Evolutionary conservation across 768 basidiomycete species (phyloP), one percentile per base, ranked within the genome.

Genomic region (Russula abietina): DNA sequence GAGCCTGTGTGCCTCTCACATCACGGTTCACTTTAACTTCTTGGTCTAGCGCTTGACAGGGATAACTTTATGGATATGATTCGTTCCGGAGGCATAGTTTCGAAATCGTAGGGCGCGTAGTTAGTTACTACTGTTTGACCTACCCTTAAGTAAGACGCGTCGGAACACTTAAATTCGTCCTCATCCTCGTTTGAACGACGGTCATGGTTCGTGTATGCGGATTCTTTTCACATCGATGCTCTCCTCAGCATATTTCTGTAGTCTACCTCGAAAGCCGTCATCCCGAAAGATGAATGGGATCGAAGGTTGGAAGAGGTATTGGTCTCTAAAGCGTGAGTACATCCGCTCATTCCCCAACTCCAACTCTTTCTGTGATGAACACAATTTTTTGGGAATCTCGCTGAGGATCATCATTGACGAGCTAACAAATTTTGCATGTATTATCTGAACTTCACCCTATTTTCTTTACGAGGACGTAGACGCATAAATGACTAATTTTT

Each of bases 321-420:
- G 62, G 84, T 95, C 48, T 81, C 89, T 33, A 96, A 96, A 80
- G 77, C 85, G 95, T 98, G 83, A 87, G 93, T 88, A 55, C 28
- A 14, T 17, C 26, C 57, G 59, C 53, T 60, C 64, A 55, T 49
- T 8, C 38, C 6, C 38, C 38, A 1, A 38, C 38, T 12, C 1
- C 16, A 16, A 24, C 55, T n/a, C 73, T 75, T 72, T 70, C 52
- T 73, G 77, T 73, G 87, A 89, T 89, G 87, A 89, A 74, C 78
- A 76, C 81, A 74, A 11, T n/a, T 2, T 72, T 74, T 87, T 98
- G 95, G 96, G 96, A 99, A 98, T 98, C 96, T 98, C 96, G 94
- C 96, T 88, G 93, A 92, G 75, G 65, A 70, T 74, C 72, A 51
- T 52, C 70, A 67, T 78, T 85, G 88, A 87, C 79, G 86, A 89